Evolutionary conservation across 345 rosid species (phyloP), one percentile per base, ranked within the genome.

Genomic region (Nephelium lappaceum): DNA sequence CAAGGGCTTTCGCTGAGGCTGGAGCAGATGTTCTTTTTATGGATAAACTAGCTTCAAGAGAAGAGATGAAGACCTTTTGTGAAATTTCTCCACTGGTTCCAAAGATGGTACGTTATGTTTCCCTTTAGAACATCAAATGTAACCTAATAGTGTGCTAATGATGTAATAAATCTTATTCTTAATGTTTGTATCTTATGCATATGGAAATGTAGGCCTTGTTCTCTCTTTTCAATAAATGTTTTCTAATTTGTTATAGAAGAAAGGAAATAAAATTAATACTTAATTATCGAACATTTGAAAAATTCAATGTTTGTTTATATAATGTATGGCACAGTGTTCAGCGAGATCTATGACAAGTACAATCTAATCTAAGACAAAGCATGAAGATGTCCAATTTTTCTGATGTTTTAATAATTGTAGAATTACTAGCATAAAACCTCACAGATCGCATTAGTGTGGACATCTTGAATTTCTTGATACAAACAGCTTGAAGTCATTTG

Each of bases 1-100:
- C 95, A 69, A 88, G 91, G 83, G 96, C 97, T 84, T 95, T 95
- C 81, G 95, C 95, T 74, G 96, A 93, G 86, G 96, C 95, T 68
- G 96, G 99, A 81, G 98, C 96, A 25, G 99, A 95, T 88, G 95
- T 91, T 80, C 89, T 95, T 71, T 92, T 89, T 49, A 77, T 93
- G 67, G 95, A 93, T 77, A 92, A 93, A 71, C 88, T 95, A 73
- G 90, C 85, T 66, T 92, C 95, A 15, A 91, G 84, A 69, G 99
- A 95, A 80, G 99, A 95, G 87, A 93, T 95, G 99, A 90, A 84
- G 85, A 83, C 93, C n/a, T 95, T 95, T 77, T 95, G 99, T 81
- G 88, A 88, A 84, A 84, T 91, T 74, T 86, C 94, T 75, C 97
- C 94, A 5, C 25, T 75, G 19, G 90, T 93, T 82, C 99, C 98